Conservation (phyloP, 352 stramenopile genomes). For the Peronospora belbahrii region DNA sequence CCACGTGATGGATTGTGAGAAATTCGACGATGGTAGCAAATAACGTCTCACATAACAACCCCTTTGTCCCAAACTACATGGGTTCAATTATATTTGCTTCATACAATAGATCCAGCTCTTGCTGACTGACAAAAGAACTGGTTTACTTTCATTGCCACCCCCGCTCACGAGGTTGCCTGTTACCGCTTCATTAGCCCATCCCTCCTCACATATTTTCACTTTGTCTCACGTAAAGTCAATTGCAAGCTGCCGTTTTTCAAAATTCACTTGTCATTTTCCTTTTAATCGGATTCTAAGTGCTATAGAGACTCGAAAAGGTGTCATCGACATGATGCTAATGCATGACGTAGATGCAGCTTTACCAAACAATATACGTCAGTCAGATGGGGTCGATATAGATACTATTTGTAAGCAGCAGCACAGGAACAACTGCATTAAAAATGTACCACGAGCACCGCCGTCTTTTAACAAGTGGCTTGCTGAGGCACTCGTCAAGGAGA, state of each 20-base stretch:
- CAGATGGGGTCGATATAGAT: constrained; percentile 2
- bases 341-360: constrained; percentile 9
- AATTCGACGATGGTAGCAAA: neutral
- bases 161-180: too few species aligned
- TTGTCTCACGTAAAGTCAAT: constrained; percentile 26
- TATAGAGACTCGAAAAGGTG: constrained; percentile 11
- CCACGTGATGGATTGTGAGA: too few species aligned
- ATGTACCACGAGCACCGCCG: constrained; percentile 16
- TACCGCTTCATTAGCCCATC: constrained; percentile 12
- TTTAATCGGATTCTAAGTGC: neutral
- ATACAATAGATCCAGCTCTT: neutral
- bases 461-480: constrained; percentile 33
- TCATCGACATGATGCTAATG: constrained; percentile 18
- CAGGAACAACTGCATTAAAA: constrained; percentile 4
- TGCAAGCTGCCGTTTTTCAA: neutral
- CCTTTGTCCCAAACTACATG: constrained; percentile 12
- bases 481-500: constrained; percentile 21
- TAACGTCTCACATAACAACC: constrained; percentile 3
- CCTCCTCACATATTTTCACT: constrained; percentile 14
- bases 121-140: neutral
- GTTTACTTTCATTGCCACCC: neutral
- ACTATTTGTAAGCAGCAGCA: constrained; percentile 10
- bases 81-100: neutral
- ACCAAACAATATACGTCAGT: constrained; percentile 3
- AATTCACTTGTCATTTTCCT: constrained; percentile 4